Percentiles rank a stretch among this genome's conserved stretches.
Conservation (phyloP, 148 eudicot genomes). For the Chenopodium formosanum region DNA sequence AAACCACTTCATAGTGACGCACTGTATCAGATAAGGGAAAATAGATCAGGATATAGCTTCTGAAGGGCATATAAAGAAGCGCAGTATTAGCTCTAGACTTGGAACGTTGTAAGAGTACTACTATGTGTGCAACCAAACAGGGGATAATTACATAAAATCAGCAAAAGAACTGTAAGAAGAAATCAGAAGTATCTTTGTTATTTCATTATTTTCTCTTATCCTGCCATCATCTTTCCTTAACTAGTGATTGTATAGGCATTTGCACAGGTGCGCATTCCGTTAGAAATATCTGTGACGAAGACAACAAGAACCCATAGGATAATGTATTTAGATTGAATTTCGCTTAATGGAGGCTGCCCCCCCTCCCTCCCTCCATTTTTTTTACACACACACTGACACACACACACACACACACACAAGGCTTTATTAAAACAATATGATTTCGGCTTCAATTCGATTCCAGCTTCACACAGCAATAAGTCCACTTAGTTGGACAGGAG, state of each 20-base stretch:
- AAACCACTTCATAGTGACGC: conserved; percentile 96
- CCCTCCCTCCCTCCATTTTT: neutral
- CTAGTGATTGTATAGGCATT: no score
- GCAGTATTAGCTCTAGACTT: neutral
- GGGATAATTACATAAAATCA: neutral
- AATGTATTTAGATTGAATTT: neutral
- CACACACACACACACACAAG: neutral
- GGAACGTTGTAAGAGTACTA: neutral
- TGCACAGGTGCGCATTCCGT: no score
- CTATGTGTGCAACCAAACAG: neutral
- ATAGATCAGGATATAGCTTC: neutral
- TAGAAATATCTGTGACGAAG: no score
- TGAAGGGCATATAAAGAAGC: neutral
- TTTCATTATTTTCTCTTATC: neutral
- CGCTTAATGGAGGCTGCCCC: neutral
- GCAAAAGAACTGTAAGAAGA: neutral
- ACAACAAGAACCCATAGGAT: neutral
- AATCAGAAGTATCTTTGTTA: neutral
- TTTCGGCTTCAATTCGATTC: neutral
- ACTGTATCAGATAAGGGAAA: conserved; percentile 36
- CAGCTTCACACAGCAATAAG: neutral
- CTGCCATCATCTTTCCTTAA: neutral
- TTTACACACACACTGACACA: no score
- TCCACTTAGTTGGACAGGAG: neutral
- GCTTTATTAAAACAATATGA: no score